Conservation (phyloP, 805 yeast species). For the Candida koratica region DNA sequence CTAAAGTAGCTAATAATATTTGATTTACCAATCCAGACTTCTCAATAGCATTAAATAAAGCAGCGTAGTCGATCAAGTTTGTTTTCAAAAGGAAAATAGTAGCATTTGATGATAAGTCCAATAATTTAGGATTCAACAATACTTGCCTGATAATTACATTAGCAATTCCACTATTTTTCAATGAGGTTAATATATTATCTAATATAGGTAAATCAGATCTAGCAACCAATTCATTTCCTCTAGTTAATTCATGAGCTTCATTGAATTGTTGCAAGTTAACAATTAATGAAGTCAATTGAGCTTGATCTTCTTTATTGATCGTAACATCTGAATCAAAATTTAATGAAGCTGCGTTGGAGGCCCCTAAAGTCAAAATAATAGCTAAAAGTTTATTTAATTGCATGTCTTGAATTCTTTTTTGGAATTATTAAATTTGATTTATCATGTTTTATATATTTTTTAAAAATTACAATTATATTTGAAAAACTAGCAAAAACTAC, state of each 20-base stretch:
- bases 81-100: conserved; percentile 19
- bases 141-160: conserved; percentile 21
- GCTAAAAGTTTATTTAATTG: conserved; percentile 27
- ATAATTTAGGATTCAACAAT: conserved; percentile 20
- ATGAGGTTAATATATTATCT: conserved; percentile 19
- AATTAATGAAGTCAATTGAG: conserved; percentile 11
- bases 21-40: conserved; percentile 25
- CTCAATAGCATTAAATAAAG: conserved; percentile 22
- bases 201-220: conserved; percentile 22
- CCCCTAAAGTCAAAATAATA: background rate
- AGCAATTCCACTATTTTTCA: conserved; percentile 23
- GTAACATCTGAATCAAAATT: conserved; percentile 46
- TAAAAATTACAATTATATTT: background rate
- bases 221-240: conserved; percentile 9
- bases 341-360: conserved; percentile 8
- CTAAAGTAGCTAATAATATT: conserved; percentile 19
- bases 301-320: conserved; percentile 52
- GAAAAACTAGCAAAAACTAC: background rate
- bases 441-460: background rate
- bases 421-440: background rate
- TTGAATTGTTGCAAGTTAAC: conserved; percentile 14
- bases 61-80: conserved; percentile 20
- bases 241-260: conserved; percentile 9
- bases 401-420: conserved; percentile 13
- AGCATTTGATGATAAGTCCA: conserved; percentile 19